These are phyloP conservation scores for Kitagawia praeruptora DNA, from an alignment of 129 eudicot species.

Conservation along the genomic window DNA sequence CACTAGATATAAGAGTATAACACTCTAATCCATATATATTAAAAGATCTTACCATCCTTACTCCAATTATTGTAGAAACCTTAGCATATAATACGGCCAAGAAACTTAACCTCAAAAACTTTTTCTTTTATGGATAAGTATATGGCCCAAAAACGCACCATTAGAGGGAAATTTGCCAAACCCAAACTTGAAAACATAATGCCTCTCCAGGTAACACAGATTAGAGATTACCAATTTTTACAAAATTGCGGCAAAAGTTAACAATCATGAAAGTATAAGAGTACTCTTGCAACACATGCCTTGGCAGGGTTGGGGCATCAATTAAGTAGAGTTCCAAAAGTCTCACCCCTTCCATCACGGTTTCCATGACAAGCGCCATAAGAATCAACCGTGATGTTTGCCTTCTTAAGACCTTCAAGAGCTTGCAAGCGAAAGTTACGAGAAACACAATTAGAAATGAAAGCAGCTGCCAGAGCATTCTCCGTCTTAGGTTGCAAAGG, in stretches of 20 bases:
- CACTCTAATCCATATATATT: not conserved
- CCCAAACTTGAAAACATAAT: too few species aligned
- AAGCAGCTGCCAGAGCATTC: slow-evolving; percentile 58
- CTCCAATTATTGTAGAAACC: not conserved
- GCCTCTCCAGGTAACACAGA: too few species aligned
- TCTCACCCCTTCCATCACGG: slow-evolving; percentile 43
- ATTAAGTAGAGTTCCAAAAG: slow-evolving; percentile 10
- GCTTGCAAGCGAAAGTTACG: slow-evolving; percentile 56
- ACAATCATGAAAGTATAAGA: not conserved
- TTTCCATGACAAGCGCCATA: slow-evolving; percentile 52
- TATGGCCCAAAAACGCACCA: too few species aligned
- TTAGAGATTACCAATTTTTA: not conserved
- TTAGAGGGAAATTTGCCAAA: too few species aligned
- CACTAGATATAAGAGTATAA: not conserved
- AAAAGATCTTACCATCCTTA: not conserved
- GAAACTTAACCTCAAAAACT: too few species aligned
- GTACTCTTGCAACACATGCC: not conserved
- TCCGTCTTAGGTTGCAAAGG: slow-evolving; percentile 52
- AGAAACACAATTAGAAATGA: slow-evolving; percentile 64
- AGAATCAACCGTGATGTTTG: slow-evolving; percentile 42
- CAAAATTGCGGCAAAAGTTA: not conserved
- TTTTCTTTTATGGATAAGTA: too few species aligned
- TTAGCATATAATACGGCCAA: too few species aligned
- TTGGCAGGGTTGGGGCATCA: not conserved
- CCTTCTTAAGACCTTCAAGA: slow-evolving; percentile 36